Percentiles rank a stretch among this genome's conserved stretches.
Evolutionary conservation across 345 rosid genomes (phyloP).

Genomic region (Eucalyptus tenuipes): DNA sequence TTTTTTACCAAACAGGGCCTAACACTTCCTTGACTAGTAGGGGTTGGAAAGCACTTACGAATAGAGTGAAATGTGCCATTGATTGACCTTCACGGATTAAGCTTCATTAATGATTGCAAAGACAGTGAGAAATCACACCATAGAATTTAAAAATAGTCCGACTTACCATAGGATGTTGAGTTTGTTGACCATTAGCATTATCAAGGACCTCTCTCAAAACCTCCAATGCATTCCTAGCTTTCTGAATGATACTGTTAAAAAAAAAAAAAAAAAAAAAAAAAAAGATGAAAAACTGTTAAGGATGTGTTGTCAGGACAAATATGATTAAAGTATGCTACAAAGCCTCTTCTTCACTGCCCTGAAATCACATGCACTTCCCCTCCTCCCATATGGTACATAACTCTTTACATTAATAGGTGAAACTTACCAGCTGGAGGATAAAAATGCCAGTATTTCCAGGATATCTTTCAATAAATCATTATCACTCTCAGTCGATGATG

Average conservation of each 20-base stretch:
- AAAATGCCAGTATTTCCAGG: background rate
- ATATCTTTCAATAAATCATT: background rate
- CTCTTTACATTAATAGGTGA: background rate
- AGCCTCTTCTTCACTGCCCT: background rate
- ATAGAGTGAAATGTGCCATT: background rate
- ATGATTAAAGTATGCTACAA: background rate
- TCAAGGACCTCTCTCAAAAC: slow-evolving; percentile 88
- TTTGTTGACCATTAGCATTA: slow-evolving; percentile 57
- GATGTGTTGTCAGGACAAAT: background rate
- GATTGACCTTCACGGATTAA: background rate
- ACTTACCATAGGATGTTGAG: slow-evolving; percentile 49
- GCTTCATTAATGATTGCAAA: background rate
- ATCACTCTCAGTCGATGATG: background rate
- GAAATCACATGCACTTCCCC: background rate
- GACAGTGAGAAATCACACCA: background rate
- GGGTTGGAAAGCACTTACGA: background rate
- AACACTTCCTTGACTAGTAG: background rate
- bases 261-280: background rate
- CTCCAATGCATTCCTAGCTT: slow-evolving; percentile 79
- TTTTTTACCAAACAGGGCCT: no score
- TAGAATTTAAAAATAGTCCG: background rate
- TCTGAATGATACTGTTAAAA: slow-evolving; percentile 63
- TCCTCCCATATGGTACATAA: background rate
- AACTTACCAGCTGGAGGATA: background rate
- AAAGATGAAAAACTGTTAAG: background rate